Base-by-base conservation (phyloP, 1,284 basidiomycete species). In the Ceratobasidium sp. region DNA sequence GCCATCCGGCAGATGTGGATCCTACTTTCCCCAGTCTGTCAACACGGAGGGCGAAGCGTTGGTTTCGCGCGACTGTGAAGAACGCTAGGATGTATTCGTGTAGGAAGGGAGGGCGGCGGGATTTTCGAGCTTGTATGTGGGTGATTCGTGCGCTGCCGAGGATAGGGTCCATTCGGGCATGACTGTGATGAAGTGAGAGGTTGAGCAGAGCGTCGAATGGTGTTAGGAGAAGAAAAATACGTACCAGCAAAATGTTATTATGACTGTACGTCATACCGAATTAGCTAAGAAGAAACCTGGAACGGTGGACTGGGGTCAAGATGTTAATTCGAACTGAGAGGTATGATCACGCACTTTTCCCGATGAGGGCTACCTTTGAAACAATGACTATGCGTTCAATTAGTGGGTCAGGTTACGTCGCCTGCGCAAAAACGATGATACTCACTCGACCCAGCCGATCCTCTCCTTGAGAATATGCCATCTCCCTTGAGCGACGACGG, bases 1-100 rank as follows among this genome's bases (percentile, higher is more conserved):
- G n/a, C n/a, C n/a, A n/a, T n/a, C n/a, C n/a, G n/a, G n/a, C n/a
- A n/a, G n/a, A n/a, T n/a, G n/a, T n/a, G n/a, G n/a, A n/a, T n/a
- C n/a, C 29, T 3, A 57, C 6, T 27, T 57, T 57, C 3, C 54
- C 54, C 3, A 57, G 54, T n/a, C 54, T 5, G 29, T 57, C 54
- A 11, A 57, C 29, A 6, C 54, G 54, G 6, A 57, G 8, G 6
- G 29, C 54, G 27, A 57, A 57, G n/a, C 54, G 29, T 17, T 27
- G 54, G 15, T 57, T 29, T 24, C 29, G 8, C 24, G 54, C 22
- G 8, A 17, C 54, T 11, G 54, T 29, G 54, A 27, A 57, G 15
- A 57, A 57, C 3, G 29, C 54, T 8, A 57, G 54, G 22, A 57
- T 57, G 22, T 57, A 57, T 27, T 57, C 54, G 54, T 57, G 54